Evolutionary conservation across 2,329 filamentous ascomycete genomes (phyloP).

Genomic region (Phaeomoniella chlamydospora): DNA sequence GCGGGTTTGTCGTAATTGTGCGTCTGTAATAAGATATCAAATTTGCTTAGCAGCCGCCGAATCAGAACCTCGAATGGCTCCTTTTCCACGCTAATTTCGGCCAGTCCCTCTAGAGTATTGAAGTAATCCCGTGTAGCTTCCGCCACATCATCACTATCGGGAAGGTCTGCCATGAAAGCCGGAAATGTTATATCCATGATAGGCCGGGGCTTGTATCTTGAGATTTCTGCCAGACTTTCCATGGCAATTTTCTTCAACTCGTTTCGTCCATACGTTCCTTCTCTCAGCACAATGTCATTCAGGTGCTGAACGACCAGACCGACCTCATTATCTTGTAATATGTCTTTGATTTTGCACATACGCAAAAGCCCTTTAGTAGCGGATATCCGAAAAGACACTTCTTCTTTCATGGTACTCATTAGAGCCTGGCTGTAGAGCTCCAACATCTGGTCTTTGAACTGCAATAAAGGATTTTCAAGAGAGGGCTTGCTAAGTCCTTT

Average conservation of each 20-base stretch:
- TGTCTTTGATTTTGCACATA: constrained; percentile 28
- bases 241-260: constrained; percentile 46
- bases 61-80: constrained; percentile 51
- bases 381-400: constrained; percentile 33
- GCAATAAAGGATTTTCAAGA: constrained; percentile 25
- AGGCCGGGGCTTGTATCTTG: constrained; percentile 45
- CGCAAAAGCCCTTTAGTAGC: constrained; percentile 32
- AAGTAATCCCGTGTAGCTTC: constrained; percentile 26
- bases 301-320: constrained; percentile 41
- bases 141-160: constrained; percentile 37
- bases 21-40: constrained; percentile 40
- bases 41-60: constrained; percentile 47
- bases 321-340: constrained; percentile 36
- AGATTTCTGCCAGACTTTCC: constrained; percentile 43
- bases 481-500: constrained; percentile 20
- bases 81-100: constrained; percentile 47
- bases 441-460: constrained; percentile 35
- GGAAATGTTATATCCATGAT: constrained; percentile 53
- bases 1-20: constrained; percentile 26
- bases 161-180: constrained; percentile 49
- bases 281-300: constrained; percentile 45
- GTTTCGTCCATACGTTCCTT: constrained; percentile 39
- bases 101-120: constrained; percentile 47
- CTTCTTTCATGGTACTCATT: constrained; percentile 36
- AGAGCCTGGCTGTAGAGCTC: constrained; percentile 40